Evolutionary conservation across 148 eudicot genomes (phyloP), one percentile per base, ranked within the genome.

Genomic region (Camellia lanceoleosa): DNA sequence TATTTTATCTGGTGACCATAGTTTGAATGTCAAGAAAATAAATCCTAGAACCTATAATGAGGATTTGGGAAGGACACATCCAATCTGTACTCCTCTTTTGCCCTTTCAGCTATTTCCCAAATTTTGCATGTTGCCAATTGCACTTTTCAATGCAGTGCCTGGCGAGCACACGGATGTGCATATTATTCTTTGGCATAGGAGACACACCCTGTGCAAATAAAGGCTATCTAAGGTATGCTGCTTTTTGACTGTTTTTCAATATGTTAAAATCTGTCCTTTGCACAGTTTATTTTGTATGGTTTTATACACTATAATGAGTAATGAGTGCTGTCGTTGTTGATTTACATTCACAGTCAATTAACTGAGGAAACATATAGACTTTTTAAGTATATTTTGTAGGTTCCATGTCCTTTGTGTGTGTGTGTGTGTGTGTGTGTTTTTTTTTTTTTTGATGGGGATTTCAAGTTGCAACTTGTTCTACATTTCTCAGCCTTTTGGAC

Each of bases 101-200:
- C 15, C 47, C 23, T 59, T 74, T 74, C 66, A 38, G 5, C 76
- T 55, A 73, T 54, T 30, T 73, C 42, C 43, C 41, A 6, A 51
- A 20, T 51, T 11, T n/a, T 51, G 15, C 16, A 71, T 20, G 12
- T 49, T 23, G 11, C 20, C 15, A 71, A 47, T 13, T 71, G 38
- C 41, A 23, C 9, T 52, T 51, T 70, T 51, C 8, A 12, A 38
- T 12, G 41, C 19, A 56, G 63, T 73, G 46, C 20, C 47, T 55
- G 49, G 64, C 14, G 9, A 63, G 30, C 6, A 15, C 64, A 56
- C 4, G 10, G 42, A 72, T 30, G 60, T 72, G 75, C 60, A 71
- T 71, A 42, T 52, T 71, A 52, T 71, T 71, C 73, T 20, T 23
- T 49, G 61, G 75, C 55, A 42, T 30, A n/a, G 49, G 71, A 69